Conservation (phyloP, 805 yeast species). For the Candida sphagnicola region DNA sequence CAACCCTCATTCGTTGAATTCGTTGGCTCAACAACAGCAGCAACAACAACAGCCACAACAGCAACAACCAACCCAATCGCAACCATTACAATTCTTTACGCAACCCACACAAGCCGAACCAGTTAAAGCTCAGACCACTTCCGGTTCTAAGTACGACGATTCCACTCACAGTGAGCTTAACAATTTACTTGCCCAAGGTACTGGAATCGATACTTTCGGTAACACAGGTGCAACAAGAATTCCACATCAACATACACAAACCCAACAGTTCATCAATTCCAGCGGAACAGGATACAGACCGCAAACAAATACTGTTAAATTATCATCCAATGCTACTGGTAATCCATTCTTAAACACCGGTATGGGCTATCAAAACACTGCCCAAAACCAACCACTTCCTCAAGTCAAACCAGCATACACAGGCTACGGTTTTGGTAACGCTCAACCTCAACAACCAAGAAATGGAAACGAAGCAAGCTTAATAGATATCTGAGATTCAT, state of each 20-base stretch:
- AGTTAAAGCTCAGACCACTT: constrained; percentile 23
- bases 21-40: constrained; percentile 21
- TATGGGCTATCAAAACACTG: constrained; percentile 33
- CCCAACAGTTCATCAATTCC: constrained; percentile 78
- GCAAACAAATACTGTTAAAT: constrained; percentile 22
- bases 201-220: constrained; percentile 92
- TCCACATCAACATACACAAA: constrained; percentile 88
- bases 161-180: constrained; percentile 64
- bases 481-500: constrained; percentile 34
- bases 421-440: constrained; percentile 94
- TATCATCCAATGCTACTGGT: constrained; percentile 39
- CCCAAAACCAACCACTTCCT: constrained; percentile 19
- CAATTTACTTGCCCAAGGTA: constrained; percentile 74
- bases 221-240: constrained; percentile 79
- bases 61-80: constrained; percentile 24
- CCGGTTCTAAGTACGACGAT: constrained; percentile 35
- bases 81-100: constrained; percentile 20
- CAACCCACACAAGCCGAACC: constrained; percentile 18
- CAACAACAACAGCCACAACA: constrained; percentile 15
- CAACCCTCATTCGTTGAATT: constrained; percentile 21
- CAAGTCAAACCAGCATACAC: constrained; percentile 76
- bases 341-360: constrained; percentile 68
- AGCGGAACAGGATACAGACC: constrained; percentile 80
- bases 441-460: constrained; percentile 34
- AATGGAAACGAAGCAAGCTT: constrained; percentile 37